Evolutionary conservation across 2,329 filamentous ascomycete species (phyloP).

Genomic region (Apiospora arundinis): DNA sequence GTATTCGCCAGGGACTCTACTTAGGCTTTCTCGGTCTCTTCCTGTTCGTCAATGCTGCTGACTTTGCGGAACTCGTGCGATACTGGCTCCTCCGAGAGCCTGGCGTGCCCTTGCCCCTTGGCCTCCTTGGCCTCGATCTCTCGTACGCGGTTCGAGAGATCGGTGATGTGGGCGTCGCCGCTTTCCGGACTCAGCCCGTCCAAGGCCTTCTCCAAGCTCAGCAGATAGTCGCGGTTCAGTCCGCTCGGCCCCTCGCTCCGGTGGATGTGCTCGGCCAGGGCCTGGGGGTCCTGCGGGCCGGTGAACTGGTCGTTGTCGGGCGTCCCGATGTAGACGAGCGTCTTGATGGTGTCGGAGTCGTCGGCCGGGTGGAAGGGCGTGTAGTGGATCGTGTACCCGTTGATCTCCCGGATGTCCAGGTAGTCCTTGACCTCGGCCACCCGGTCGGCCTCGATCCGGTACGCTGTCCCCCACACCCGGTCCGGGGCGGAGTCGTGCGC

Average conservation of each 20-base stretch:
- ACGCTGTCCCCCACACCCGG: slow-evolving; percentile 89
- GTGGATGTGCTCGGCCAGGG: slow-evolving; percentile 81
- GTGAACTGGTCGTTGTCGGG: slow-evolving; percentile 93
- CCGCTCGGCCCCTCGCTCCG: slow-evolving; percentile 82
- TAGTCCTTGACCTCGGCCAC: slow-evolving; percentile 86
- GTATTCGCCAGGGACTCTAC: not conserved
- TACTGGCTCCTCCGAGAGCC: slow-evolving; percentile 22
- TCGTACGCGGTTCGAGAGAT: slow-evolving; percentile 77
- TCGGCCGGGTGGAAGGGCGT: slow-evolving; percentile 75
- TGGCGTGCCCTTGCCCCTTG: slow-evolving; percentile 10
- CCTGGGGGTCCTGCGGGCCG: slow-evolving; percentile 79
- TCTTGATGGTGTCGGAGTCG: slow-evolving; percentile 47
- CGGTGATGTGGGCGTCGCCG: slow-evolving; percentile 82
- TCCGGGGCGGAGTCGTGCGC: slow-evolving; percentile 65
- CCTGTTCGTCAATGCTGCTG: slow-evolving; percentile 62
- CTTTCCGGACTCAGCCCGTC: slow-evolving; percentile 75
- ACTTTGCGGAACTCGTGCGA: slow-evolving; percentile 49
- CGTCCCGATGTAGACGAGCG: slow-evolving; percentile 91
- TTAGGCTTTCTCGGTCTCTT: slow-evolving; percentile 52
- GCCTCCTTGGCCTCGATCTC: slow-evolving; percentile 54
- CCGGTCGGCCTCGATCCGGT: slow-evolving; percentile 76
- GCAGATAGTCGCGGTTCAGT: slow-evolving; percentile 87
- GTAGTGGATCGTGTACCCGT: slow-evolving; percentile 94
- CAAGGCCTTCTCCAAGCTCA: slow-evolving; percentile 78
- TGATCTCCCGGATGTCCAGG: slow-evolving; percentile 95